Conservation (phyloP, 2,329 filamentous ascomycete species). For the Colletotrichum phormii region DNA sequence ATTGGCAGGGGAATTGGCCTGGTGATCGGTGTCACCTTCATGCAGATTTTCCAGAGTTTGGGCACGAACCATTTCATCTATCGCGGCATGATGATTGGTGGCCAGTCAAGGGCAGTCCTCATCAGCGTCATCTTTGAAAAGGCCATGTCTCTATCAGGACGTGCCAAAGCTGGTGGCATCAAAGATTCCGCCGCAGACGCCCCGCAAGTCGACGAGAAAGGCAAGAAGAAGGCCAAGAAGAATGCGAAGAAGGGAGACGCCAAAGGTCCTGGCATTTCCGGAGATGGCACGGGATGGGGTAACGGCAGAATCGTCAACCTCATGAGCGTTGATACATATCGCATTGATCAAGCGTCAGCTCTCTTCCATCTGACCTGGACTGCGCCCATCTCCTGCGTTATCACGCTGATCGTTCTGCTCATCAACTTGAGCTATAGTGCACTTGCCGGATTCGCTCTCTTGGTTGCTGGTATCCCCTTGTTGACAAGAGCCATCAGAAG, state of each 20-base stretch:
- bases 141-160: slow-evolving; percentile 86
- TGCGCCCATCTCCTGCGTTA: slow-evolving; percentile 79
- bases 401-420: slow-evolving; percentile 83
- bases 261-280: slow-evolving; percentile 62
- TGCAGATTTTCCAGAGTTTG: slow-evolving; percentile 87
- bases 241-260: slow-evolving; percentile 53
- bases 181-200: slow-evolving; percentile 52
- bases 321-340: slow-evolving; percentile 96
- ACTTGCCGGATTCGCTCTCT: slow-evolving; percentile 85
- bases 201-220: slow-evolving; percentile 56
- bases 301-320: slow-evolving; percentile 93
- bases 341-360: slow-evolving; percentile 87
- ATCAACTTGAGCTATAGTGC: slow-evolving; percentile 93
- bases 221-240: slow-evolving; percentile 52
- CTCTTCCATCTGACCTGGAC: slow-evolving; percentile 95
- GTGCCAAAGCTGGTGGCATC: slow-evolving; percentile 85
- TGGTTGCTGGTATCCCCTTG: slow-evolving; percentile 82
- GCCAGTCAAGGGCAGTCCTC: slow-evolving; percentile 82
- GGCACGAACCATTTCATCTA: slow-evolving; percentile 93
- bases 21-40: slow-evolving; percentile 83
- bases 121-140: slow-evolving; percentile 94
- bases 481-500: slow-evolving; percentile 82
- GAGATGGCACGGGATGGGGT: slow-evolving; percentile 86
- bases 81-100: slow-evolving; percentile 90
- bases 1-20: slow-evolving; percentile 84